phyloP scores from a whole-genome alignment of 805 yeast genomes.

The Candida pini region DNA sequence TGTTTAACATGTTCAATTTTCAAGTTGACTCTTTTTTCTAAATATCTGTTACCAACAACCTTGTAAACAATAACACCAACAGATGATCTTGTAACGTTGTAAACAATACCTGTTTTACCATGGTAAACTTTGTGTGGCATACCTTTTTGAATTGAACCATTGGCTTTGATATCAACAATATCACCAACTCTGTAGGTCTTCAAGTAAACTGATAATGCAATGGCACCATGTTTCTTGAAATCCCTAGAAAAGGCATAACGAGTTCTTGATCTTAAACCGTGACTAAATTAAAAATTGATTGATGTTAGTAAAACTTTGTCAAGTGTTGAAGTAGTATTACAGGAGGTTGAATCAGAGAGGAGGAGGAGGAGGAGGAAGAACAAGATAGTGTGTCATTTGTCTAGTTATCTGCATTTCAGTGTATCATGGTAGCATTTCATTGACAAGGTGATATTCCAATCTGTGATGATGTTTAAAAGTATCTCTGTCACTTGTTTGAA shows the following conservation, averaged over 20 bases:
- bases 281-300: slow-evolving; percentile 38
- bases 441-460: too few species aligned
- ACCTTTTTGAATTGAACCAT: slow-evolving; percentile 99
- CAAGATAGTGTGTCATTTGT: too few species aligned
- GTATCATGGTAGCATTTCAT: too few species aligned
- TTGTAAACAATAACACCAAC: slow-evolving; percentile 98
- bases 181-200: slow-evolving; percentile 98
- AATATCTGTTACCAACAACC: slow-evolving; percentile 98
- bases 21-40: slow-evolving; percentile 97
- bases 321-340: too few species aligned
- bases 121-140: slow-evolving; percentile 99
- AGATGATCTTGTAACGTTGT: slow-evolving; percentile 97
- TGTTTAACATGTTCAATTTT: slow-evolving; percentile 99
- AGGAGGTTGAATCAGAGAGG: too few species aligned
- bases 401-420: too few species aligned
- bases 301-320: slow-evolving; percentile 15
- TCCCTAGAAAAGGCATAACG: slow-evolving; percentile 99
- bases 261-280: slow-evolving; percentile 99
- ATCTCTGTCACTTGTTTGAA: too few species aligned
- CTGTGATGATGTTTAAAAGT: too few species aligned
- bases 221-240: slow-evolving; percentile 95
- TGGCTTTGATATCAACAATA: slow-evolving; percentile 98
- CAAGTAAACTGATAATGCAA: slow-evolving; percentile 94
- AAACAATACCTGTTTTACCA: slow-evolving; percentile 99
- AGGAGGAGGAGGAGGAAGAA: too few species aligned